Base-by-base conservation (phyloP, 148 eudicot species). In the Camellia granthamiana region DNA sequence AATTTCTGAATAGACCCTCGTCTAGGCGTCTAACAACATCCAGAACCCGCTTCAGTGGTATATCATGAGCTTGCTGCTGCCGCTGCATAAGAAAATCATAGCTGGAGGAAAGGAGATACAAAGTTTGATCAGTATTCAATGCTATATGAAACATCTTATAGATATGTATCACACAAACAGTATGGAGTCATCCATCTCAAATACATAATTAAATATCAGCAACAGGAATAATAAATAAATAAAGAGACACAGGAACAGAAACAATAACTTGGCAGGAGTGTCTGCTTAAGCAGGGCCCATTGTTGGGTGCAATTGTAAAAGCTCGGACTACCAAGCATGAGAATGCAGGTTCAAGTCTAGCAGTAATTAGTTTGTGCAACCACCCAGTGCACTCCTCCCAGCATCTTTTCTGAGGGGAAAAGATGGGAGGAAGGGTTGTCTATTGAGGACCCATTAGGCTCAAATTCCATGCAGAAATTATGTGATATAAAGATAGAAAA, bases 11-110 rank as follows among this genome's bases (percentile, higher is more conserved):
- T 71, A 97, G 81, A 58, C 87, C 89, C 70, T 92, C 98, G 70
- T 97, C 99, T 81, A 97, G 81, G 77, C 98, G 98, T 82, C 61
- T 90, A 18, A 92, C 89, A 54, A 97, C 71, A 81, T 91, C 99
- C 14, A 75, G 16, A 70, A 92, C 77, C 84, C 74, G 91, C 85
- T 54, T 87, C 62, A 76, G 64, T 58, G 86, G 61, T 69, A 65
- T 44, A 7, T 86, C 95, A 67, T 60, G 86, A 43, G 85, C 67
- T 54, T 84, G 90, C 56, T 88, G 78, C 73, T 86, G 91, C 80
- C 88, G 89, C 85, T 52, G 79, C 87, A 80, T 78, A 63, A 97
- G 84, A 79, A 76, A 91, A 41, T 83, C 88, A 74, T 60, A 88
- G 84, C 99, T 97, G 93, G 61, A 52, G 59, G 19, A 49, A 42